Evolutionary conservation across 495 filamentous ascomycete genomes (phyloP).

Genomic region (Aspergillus olivimuriae): DNA sequence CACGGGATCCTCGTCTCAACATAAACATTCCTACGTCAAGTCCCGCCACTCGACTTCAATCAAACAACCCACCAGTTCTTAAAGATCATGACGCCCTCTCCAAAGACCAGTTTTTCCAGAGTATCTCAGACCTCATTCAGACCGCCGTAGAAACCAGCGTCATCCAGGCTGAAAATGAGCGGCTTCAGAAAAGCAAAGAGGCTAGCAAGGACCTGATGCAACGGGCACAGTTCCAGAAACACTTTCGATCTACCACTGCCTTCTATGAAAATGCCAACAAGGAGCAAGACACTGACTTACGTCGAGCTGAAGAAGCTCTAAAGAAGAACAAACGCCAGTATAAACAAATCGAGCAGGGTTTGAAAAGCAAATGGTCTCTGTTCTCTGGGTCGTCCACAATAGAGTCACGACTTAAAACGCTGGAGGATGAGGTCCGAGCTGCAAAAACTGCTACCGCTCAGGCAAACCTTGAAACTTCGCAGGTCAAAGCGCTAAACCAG

Average conservation of each 20-base stretch:
- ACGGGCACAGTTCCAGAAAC: slow-evolving; percentile 14
- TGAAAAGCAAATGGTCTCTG: neutral
- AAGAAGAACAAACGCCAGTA: neutral
- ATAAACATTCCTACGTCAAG: neutral
- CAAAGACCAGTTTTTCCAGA: slow-evolving; percentile 10
- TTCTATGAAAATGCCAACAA: slow-evolving; percentile 12
- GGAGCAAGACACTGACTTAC: slow-evolving; percentile 5
- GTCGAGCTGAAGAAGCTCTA: slow-evolving; percentile 13
- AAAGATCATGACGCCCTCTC: neutral
- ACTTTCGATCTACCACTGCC: slow-evolving; percentile 17
- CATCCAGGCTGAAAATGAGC: slow-evolving; percentile 15
- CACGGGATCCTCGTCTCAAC: slow-evolving; percentile 7
- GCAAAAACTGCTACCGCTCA: neutral
- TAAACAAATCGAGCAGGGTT: neutral
- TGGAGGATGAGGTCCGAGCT: slow-evolving; percentile 4
- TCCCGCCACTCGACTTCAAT: neutral
- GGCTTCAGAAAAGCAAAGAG: slow-evolving; percentile 15
- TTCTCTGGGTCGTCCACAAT: neutral
- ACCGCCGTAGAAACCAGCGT: slow-evolving; percentile 9
- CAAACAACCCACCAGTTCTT: neutral
- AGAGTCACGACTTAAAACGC: slow-evolving; percentile 1
- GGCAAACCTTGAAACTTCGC: neutral
- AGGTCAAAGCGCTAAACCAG: too few relatives aligned
- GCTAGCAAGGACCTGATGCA: slow-evolving; percentile 10
- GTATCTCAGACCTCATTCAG: slow-evolving; percentile 17